phyloP scores from a whole-genome alignment of 2,329 filamentous ascomycete species.

The Chalara sp. region DNA sequence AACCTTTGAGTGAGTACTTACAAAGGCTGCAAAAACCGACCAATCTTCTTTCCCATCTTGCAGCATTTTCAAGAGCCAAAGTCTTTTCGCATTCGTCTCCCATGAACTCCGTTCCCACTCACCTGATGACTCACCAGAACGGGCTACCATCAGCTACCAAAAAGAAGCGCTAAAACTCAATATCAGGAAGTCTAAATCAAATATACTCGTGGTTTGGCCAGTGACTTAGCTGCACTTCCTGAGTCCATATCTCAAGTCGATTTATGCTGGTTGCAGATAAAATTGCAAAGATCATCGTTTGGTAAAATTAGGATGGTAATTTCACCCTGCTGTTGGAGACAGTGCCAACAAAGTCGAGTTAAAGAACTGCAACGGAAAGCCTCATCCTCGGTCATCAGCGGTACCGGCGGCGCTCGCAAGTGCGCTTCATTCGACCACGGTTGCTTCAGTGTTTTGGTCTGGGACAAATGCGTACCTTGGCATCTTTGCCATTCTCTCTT shows the following conservation, averaged over 20 bases:
- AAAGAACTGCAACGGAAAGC: too few relatives aligned
- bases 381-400: too few relatives aligned
- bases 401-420: conserved; percentile 14
- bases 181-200: too few relatives aligned
- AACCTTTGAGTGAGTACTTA: conserved; percentile 28
- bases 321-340: too few relatives aligned
- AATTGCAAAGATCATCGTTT: too few relatives aligned
- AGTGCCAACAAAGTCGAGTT: too few relatives aligned
- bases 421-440: conserved; percentile 19
- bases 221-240: conserved; percentile 23
- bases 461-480: conserved; percentile 66
- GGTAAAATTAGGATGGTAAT: too few relatives aligned
- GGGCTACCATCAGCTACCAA: conserved; percentile 4
- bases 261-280: too few relatives aligned
- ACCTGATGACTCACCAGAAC: conserved; percentile 16
- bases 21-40: conserved; percentile 9
- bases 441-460: conserved; percentile 28
- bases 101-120: conserved; percentile 3
- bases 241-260: conserved; percentile 1
- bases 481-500: conserved; percentile 81
- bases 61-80: background rate
- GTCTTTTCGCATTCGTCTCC: background rate
- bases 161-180: conserved; percentile 18
- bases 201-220: background rate
- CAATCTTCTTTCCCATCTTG: background rate